Evolutionary conservation across 2,329 filamentous ascomycete genomes (phyloP).

Genomic region (Alternaria sp.): DNA sequence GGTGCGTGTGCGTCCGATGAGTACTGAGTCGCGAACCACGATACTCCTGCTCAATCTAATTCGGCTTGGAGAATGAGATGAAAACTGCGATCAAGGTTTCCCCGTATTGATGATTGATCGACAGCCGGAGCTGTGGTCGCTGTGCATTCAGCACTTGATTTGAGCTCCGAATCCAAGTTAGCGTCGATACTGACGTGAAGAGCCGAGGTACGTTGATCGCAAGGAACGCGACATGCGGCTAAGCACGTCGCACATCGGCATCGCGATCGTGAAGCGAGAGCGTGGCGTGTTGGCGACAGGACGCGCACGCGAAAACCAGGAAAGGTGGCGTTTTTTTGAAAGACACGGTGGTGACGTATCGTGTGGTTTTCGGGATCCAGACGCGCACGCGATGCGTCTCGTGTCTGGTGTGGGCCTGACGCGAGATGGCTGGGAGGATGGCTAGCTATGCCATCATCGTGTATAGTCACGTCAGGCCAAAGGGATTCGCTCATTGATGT

Average conservation of each 20-base stretch:
- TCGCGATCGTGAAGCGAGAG: not conserved
- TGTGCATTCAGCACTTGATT: slow-evolving; percentile 1
- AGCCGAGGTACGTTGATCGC: slow-evolving; percentile 13
- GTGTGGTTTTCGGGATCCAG: slow-evolving; percentile 3
- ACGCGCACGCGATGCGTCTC: slow-evolving; percentile 11
- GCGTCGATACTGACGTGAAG: slow-evolving; percentile 11
- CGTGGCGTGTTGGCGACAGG: slow-evolving; percentile 10
- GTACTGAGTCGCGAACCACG: not conserved
- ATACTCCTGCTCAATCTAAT: not conserved
- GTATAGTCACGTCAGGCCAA: not conserved
- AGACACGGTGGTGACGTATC: slow-evolving; percentile 19
- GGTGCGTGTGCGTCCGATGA: not conserved
- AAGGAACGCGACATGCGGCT: slow-evolving; percentile 2
- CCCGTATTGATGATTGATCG: slow-evolving; percentile 3
- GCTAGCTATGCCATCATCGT: not conserved
- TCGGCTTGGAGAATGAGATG: not conserved
- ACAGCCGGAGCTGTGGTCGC: slow-evolving; percentile 10
- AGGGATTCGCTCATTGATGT: slow-evolving; percentile 1
- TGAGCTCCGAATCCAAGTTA: slow-evolving; percentile 8
- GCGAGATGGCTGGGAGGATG: slow-evolving; percentile 11
- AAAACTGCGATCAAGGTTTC: not conserved
- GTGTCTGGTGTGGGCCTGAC: slow-evolving; percentile 2
- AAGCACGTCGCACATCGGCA: slow-evolving; percentile 5
- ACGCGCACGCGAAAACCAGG: slow-evolving; percentile 9
- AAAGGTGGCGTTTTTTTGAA: slow-evolving; percentile 6